Percentiles rank a stretch among this genome's conserved stretches.
Evolutionary conservation across 768 basidiomycete species (phyloP).

Genomic region (Leccinellum luteum): DNA sequence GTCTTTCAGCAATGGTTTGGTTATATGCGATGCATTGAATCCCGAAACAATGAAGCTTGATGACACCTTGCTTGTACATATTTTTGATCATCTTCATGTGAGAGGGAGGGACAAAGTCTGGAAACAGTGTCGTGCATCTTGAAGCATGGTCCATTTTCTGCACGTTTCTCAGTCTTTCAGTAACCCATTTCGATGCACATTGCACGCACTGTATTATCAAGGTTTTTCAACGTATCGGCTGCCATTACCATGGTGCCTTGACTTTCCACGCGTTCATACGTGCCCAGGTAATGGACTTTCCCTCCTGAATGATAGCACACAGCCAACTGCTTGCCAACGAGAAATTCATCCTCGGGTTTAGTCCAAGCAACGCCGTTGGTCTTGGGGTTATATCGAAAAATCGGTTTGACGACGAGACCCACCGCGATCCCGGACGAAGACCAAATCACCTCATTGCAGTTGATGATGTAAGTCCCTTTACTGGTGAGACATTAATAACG

Average conservation of each 20-base stretch:
- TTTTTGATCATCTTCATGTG: constrained; percentile 24
- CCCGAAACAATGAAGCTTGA: constrained; percentile 26
- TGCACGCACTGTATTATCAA: constrained; percentile 13
- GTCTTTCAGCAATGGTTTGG: constrained; percentile 9
- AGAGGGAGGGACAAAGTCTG: constrained; percentile 22
- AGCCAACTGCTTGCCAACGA: constrained; percentile 17
- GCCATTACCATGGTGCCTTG: constrained; percentile 14
- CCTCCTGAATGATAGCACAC: constrained; percentile 11
- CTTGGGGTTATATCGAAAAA: constrained; percentile 28
- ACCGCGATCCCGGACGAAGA: constrained; percentile 19
- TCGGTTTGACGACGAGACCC: constrained; percentile 25
- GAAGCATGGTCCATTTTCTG: constrained; percentile 22
- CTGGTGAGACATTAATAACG: constrained; percentile 3
- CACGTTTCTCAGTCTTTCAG: neutral
- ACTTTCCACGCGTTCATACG: constrained; percentile 23
- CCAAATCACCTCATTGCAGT: constrained; percentile 21
- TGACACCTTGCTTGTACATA: constrained; percentile 29
- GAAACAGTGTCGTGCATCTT: constrained; percentile 16
- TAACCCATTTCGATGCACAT: neutral
- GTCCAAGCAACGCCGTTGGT: constrained; percentile 15
- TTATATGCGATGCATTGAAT: constrained; percentile 24
- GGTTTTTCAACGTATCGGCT: constrained; percentile 5
- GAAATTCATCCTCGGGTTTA: constrained; percentile 8
- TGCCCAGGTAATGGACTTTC: constrained; percentile 21
- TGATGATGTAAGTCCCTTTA: constrained; percentile 11